These are phyloP conservation scores for Verticillium isaacii DNA, from an alignment of 2,329 filamentous ascomycete genomes.

Conservation along the genomic window DNA sequence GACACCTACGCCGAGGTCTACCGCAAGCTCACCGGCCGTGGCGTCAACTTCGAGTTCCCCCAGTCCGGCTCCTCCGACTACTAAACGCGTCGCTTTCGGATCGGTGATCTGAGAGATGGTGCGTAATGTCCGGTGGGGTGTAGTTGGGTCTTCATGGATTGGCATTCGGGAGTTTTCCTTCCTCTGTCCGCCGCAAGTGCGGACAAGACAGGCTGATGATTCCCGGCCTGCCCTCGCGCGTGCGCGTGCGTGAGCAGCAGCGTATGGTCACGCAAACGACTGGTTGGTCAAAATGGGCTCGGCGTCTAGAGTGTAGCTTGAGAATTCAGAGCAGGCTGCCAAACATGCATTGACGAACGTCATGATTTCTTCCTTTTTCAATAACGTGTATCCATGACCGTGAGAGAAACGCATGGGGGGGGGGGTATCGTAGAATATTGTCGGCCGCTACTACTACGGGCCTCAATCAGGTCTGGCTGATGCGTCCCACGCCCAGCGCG, in stretches of 20 bases:
- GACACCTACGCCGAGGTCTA: constrained; percentile 99
- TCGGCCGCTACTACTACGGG: neutral
- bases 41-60: constrained; percentile 98
- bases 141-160: neutral
- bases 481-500: constrained; percentile 81
- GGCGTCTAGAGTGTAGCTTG: constrained; percentile 49
- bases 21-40: constrained; percentile 93
- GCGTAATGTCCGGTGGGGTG: neutral
- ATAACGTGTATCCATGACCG: neutral
- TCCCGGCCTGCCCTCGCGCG: neutral
- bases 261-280: neutral
- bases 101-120: neutral
- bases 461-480: constrained; percentile 42
- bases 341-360: constrained; percentile 28
- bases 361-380: constrained; percentile 6
- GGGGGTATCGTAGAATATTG: neutral
- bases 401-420: neutral
- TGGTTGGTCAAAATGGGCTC: constrained; percentile 30
- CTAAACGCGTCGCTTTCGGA: constrained; percentile 46
- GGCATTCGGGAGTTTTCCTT: neutral
- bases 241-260: neutral
- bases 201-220: neutral
- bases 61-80: constrained; percentile 74
- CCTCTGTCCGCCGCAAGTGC: neutral
- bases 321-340: constrained; percentile 36